Conservation (phyloP, 225 moss, liverwort and hornwort species). For the Neckera pumila region DNA sequence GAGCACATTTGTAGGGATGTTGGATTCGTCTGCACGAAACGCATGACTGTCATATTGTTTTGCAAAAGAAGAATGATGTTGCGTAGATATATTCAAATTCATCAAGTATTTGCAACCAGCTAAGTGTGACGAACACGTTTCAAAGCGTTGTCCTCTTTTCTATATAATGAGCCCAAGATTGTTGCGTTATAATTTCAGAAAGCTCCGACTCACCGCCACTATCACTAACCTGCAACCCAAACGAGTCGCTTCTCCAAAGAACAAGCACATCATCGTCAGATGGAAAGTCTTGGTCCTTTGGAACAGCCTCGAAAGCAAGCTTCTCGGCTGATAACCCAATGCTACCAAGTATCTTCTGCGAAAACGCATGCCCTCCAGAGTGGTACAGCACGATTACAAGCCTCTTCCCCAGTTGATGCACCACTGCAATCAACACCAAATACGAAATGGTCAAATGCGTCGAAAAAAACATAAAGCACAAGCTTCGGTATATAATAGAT, state of each 20-base stretch:
- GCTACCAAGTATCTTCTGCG: constrained; percentile 14
- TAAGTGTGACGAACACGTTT: neutral
- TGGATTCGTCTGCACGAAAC: neutral
- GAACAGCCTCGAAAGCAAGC: constrained; percentile 40
- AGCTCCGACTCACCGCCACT: constrained; percentile 40
- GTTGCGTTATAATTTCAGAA: constrained; percentile 14
- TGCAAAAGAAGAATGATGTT: neutral
- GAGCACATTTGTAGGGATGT: neutral
- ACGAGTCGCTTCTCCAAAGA: constrained; percentile 19
- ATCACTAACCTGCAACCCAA: constrained; percentile 28
- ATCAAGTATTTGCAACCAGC: neutral
- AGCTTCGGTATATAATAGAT: neutral
- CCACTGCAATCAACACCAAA: constrained; percentile 17
- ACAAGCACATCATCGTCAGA: constrained; percentile 39
- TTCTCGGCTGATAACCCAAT: constrained; percentile 24
- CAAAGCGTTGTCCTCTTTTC: constrained; percentile 6
- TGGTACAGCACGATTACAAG: constrained; percentile 38
- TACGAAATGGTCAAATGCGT: neutral
- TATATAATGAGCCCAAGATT: constrained; percentile 37
- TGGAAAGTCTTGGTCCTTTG: constrained; percentile 44
- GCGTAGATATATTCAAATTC: neutral
- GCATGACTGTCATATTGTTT: neutral
- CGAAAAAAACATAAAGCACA: neutral
- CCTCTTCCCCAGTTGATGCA: constrained; percentile 17
- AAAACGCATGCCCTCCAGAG: constrained; percentile 28